Evolutionary conservation across 306 rosid species (phyloP).

Genomic region (Trichosanthes cucumerina): DNA sequence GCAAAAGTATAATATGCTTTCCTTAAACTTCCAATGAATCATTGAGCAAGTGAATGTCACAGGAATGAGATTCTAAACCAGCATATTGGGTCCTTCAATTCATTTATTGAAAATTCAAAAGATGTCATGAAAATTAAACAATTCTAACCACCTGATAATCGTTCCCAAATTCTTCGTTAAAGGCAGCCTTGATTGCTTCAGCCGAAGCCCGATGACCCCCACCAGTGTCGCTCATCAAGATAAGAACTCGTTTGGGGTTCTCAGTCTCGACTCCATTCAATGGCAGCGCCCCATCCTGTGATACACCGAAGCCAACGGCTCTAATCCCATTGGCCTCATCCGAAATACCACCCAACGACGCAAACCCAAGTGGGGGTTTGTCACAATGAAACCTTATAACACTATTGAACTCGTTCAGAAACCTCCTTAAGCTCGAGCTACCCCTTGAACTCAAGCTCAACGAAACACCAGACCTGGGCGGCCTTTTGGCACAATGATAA

Average conservation of each 20-base stretch:
- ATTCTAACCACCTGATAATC: slow-evolving; percentile 47
- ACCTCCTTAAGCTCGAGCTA: slow-evolving; percentile 26
- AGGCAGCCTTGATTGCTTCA: slow-evolving; percentile 85
- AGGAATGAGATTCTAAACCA: not conserved
- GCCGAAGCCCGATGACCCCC: slow-evolving; percentile 99
- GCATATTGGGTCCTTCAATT: not conserved
- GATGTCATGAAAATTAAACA: not conserved
- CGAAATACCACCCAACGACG: slow-evolving; percentile 36
- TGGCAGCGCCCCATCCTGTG: slow-evolving; percentile 20
- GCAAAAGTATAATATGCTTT: not conserved
- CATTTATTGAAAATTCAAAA: not conserved
- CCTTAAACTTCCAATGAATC: not conserved
- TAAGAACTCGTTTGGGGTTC: slow-evolving; percentile 58
- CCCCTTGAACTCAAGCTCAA: slow-evolving; percentile 24
- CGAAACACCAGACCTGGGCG: slow-evolving; percentile 31
- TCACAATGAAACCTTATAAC: slow-evolving; percentile 55
- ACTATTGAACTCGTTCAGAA: slow-evolving; percentile 46
- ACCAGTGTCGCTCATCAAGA: slow-evolving; percentile 98
- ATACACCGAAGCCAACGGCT: slow-evolving; percentile 22
- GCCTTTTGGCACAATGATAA: slow-evolving; percentile 12
- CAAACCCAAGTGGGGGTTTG: slow-evolving; percentile 64
- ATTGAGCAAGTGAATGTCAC: not conserved
- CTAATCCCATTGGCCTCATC: slow-evolving; percentile 25
- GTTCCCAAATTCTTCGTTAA: slow-evolving; percentile 66
- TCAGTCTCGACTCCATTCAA: slow-evolving; percentile 25